Evolutionary conservation across 106 monocot species (phyloP), one percentile per base, ranked within the genome.

Genomic region (Allium cepa): DNA sequence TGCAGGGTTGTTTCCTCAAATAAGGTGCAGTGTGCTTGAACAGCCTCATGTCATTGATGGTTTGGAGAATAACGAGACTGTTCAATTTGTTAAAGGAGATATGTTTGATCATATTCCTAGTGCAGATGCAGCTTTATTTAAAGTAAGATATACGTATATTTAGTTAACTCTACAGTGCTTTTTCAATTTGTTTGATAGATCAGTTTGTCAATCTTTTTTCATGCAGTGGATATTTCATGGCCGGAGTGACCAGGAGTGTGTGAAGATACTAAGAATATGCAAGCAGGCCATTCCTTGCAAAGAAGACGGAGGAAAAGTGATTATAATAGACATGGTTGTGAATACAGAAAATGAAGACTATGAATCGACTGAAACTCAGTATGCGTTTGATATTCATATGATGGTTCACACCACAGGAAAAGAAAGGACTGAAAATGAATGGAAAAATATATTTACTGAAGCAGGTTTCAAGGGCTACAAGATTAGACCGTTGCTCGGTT

Each of bases 181-280:
- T 36, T 36, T 36, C 1, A 4, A 36, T 62, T 26, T 12, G 45
- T 16, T 2, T 62, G 10, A 46, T 0, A 62, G 3, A 8, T 9
- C 9, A 49, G 17, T 36, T 5, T 36, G n/a, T n/a, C n/a, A n/a
- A n/a, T 36, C 5, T 2, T 36, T 36, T 36, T 36, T 46, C 48
- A 10, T 62, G 64, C 49, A 74, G 74, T 74, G 74, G 74, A 17
- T 74, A 46, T 27, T 74, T 22, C 74, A 74, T 74, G 74, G 68
- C 47, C 60, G 68, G 75, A 75, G 51, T 18, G 75, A 75, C 11
- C 52, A 68, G 57, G 67, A 74, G 1, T 74, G 66, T 67, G 17
- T 68, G 7, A 51, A 17, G 45, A 75, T 68, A 67, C 68, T 68
- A 17, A 28, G 47, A 27, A n/a, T 10, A 9, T 74, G 74, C 74